These are phyloP conservation scores for Aspergillus pseudoviridinutans DNA, from an alignment of 2,329 filamentous ascomycete genomes.

Conservation along the genomic window DNA sequence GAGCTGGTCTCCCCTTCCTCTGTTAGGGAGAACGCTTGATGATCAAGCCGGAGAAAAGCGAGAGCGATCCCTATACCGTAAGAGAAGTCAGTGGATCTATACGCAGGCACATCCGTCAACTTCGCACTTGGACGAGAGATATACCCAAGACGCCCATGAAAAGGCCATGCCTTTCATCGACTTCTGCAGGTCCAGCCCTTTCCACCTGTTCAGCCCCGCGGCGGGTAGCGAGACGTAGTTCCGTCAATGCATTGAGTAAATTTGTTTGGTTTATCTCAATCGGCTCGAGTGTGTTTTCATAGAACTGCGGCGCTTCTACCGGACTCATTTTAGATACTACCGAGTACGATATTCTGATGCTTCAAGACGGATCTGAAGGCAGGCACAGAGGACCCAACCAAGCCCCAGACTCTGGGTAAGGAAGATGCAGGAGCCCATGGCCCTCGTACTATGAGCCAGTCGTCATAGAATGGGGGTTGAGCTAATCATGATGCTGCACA, in stretches of 20 bases:
- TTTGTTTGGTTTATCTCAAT: conserved; percentile 13
- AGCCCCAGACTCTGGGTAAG: not conserved
- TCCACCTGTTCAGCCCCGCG: conserved; percentile 26
- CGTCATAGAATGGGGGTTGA: not conserved
- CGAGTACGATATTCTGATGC: not conserved
- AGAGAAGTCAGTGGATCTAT: not conserved
- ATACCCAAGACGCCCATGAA: conserved; percentile 33
- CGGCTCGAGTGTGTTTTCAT: conserved; percentile 23
- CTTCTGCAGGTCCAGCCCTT: conserved; percentile 18
- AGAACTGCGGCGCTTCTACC: conserved; percentile 19
- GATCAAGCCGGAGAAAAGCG: conserved; percentile 36
- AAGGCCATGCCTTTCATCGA: conserved; percentile 23
- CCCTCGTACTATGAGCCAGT: not conserved
- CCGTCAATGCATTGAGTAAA: conserved; percentile 19
- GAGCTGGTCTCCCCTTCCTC: conserved; percentile 7
- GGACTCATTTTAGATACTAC: not conserved
- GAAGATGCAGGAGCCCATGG: no score
- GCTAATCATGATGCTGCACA: not conserved
- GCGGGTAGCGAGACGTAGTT: conserved; percentile 28
- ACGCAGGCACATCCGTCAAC: not conserved
- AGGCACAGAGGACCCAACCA: not conserved
- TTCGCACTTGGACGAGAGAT: not conserved
- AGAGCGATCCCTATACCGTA: conserved; percentile 30
- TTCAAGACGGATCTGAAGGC: not conserved
- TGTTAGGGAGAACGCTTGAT: conserved; percentile 27